Evolutionary conservation across 768 basidiomycete genomes (phyloP).

Genomic region (Leccinum sublutescens): DNA sequence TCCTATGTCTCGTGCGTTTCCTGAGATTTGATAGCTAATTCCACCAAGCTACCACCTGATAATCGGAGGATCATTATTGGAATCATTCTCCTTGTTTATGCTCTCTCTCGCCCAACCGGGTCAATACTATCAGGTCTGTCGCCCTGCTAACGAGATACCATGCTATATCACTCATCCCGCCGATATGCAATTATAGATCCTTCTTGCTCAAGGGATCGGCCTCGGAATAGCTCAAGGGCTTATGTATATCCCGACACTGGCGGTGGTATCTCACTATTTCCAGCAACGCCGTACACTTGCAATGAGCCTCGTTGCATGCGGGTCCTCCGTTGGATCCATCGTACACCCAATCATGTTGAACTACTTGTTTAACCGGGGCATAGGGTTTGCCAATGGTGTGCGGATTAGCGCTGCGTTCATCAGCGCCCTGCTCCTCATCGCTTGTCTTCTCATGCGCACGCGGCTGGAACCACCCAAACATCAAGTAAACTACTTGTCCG

Average conservation of each 20-base stretch:
- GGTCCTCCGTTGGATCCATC: conserved; percentile 32
- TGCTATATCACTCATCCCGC: background rate
- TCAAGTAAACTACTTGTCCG: conserved; percentile 13
- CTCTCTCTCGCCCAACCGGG: conserved; percentile 43
- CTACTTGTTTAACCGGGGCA: conserved; percentile 14
- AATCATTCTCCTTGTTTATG: conserved; percentile 42
- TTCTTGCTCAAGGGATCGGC: conserved; percentile 49
- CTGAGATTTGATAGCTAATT: background rate
- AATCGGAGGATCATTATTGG: conserved; percentile 44
- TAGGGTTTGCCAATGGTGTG: conserved; percentile 48
- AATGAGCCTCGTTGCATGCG: conserved; percentile 42
- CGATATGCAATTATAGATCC: conserved; percentile 33
- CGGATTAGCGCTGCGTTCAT: conserved; percentile 46
- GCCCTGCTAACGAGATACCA: background rate
- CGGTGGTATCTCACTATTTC: conserved; percentile 48
- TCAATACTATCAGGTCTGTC: conserved; percentile 43
- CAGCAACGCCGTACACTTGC: conserved; percentile 38
- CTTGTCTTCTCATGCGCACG: conserved; percentile 36
- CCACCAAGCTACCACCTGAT: conserved; percentile 41
- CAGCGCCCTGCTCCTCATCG: conserved; percentile 35
- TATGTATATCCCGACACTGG: conserved; percentile 43
- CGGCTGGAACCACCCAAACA: conserved; percentile 35
- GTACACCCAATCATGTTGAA: conserved; percentile 35
- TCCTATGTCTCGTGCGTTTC: background rate
- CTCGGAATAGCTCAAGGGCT: conserved; percentile 47